Conservation (phyloP, 1,284 basidiomycete genomes). For the Stygiomarasmius scandens region DNA sequence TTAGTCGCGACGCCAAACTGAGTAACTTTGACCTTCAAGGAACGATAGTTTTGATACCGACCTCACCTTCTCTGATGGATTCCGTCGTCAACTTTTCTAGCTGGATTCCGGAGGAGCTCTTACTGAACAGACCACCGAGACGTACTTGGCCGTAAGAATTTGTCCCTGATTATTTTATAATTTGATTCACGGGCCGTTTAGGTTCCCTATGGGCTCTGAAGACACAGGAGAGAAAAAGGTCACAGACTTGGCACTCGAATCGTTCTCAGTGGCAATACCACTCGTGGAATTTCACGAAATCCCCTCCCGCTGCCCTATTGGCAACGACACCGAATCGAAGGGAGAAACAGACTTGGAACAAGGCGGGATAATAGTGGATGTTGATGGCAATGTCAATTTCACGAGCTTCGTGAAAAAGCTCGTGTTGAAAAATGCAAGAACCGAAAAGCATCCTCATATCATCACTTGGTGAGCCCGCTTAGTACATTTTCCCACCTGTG, state of each 20-base stretch:
- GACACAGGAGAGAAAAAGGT: conserved; percentile 19
- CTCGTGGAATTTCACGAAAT: conserved; percentile 33
- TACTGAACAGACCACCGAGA: conserved; percentile 25
- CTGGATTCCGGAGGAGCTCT: conserved; percentile 27
- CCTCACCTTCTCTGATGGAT: conserved; percentile 31
- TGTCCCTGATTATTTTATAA: background rate
- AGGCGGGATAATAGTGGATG: background rate
- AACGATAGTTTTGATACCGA: conserved; percentile 34
- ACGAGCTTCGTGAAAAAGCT: background rate
- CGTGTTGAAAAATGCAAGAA: background rate
- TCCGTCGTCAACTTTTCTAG: conserved; percentile 29
- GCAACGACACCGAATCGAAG: background rate
- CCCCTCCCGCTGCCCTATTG: conserved; percentile 22
- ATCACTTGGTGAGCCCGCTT: conserved; percentile 30
- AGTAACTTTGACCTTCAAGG: conserved; percentile 29
- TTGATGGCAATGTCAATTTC: background rate
- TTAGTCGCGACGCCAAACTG: background rate
- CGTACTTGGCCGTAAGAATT: conserved; percentile 30
- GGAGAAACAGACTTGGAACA: background rate
- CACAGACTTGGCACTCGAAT: conserved; percentile 32
- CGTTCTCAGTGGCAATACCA: conserved; percentile 23
- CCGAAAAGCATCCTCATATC: conserved; percentile 33
- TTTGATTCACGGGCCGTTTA: conserved; percentile 3
- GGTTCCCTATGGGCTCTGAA: conserved; percentile 28
- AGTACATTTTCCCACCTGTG: conserved; percentile 18